Base-by-base conservation (phyloP, 148 eudicot species). In the Fallopia convolvulus region DNA sequence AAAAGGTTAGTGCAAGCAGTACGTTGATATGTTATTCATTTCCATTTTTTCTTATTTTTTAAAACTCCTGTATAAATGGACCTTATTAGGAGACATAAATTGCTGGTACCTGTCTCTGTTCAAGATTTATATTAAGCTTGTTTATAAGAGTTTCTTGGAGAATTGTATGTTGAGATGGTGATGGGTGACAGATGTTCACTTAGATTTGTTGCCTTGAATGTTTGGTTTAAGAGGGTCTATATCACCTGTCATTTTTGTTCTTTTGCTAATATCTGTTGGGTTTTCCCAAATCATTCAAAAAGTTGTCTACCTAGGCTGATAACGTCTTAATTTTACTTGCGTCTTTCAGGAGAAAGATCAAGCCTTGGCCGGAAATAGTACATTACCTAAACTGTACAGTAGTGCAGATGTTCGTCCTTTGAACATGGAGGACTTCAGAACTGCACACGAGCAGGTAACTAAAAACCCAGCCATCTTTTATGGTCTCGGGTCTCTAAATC, bases 391-490 rank as follows among this genome's bases (percentile, higher is more conserved):
- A 55, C 74, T 92, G 81, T 88, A 86, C 78, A 83, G 82, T 80
- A 85, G 98, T 75, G 86, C 88, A 36, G 98, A 94, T 65, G 79
- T 94, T 39, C 97, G 98, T 12, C 85, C 94, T 79, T 74, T 94
- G 61, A 90, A 82, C 82, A 83, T 84, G 83, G 92, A 89, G 61
- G 98, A 94, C 85, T 94, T 94, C 79, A 92, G 78, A 81, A 87
- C 81, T 84, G 98, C 98, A 36, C 98, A 94, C 70, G 98, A 94
- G 78, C 98, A 94, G 97, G 98, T 91, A 85, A 44, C 15, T 0
- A 8, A 48, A 3, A 6, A 33, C 13, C 10, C 47, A 6, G 8
- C 9, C 33, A 26, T 70, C 6, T 33, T 1, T 6, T 33, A 1
- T 36, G 40, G 18, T 4, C 26, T 79, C 1, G 3, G 41, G 40